These are phyloP conservation scores for Fonsecaea pedrosoi DNA, from an alignment of 2,329 filamentous ascomycete genomes.

Conservation along the genomic window DNA sequence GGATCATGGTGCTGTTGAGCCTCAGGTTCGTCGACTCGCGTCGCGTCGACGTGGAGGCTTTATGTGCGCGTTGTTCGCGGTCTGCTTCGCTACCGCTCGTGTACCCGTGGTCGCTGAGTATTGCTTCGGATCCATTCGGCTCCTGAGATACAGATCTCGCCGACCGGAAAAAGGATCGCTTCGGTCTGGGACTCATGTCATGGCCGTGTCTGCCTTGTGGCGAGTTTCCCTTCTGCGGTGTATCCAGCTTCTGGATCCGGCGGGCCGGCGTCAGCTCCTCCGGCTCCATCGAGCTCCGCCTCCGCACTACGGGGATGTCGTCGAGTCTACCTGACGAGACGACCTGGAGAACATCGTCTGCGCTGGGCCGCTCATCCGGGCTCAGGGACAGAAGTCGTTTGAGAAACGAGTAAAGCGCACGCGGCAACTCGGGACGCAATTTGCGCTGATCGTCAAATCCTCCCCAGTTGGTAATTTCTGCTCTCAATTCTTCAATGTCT, in stretches of 20 bases:
- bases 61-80: background rate
- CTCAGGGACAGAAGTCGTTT: conserved; percentile 80
- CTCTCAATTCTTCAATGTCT: conserved; percentile 81
- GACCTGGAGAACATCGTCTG: conserved; percentile 80
- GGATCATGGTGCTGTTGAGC: conserved; percentile 24
- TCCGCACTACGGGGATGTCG: conserved; percentile 31
- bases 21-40: conserved; percentile 12
- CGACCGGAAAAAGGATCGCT: conserved; percentile 14
- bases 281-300: conserved; percentile 33
- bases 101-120: conserved; percentile 9
- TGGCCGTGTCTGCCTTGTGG: conserved; percentile 19
- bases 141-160: conserved; percentile 22
- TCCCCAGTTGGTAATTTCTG: conserved; percentile 84
- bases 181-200: conserved; percentile 16
- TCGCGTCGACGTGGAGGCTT: conserved; percentile 6
- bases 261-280: conserved; percentile 39
- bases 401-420: conserved; percentile 83
- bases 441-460: conserved; percentile 81
- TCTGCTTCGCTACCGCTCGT: conserved; percentile 26
- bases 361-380: conserved; percentile 77
- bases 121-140: conserved; percentile 11
- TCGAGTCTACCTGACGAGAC: conserved; percentile 69
- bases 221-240: conserved; percentile 31
- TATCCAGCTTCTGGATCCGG: conserved; percentile 37
- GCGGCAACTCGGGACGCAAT: conserved; percentile 79